Base-by-base conservation (phyloP, 495 filamentous ascomycete genomes). In the Aspergillus diversus region DNA sequence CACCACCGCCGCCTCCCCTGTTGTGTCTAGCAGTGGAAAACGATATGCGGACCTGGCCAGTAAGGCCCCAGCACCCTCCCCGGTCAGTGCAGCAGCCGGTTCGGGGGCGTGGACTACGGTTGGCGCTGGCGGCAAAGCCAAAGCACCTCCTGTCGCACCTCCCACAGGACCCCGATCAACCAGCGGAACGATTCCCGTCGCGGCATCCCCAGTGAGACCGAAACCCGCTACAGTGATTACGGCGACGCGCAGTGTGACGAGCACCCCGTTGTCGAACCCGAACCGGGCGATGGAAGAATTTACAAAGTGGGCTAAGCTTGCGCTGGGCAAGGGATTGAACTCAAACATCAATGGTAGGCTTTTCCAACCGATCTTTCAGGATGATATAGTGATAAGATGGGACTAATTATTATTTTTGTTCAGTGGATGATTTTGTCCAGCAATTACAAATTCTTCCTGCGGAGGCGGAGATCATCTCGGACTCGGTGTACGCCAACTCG, bases 41-140 rank as follows among this genome's bases (percentile, higher is more conserved):
- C 87, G 95, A 16, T 99, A 99, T 77, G 96, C 95, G 7, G 93
- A 98, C 71, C 87, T 99, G 39, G 96, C 96, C 21, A 87, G 92
- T 78, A 97, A 97, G 78, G 78, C 76, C 21, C 73, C 81, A 27
- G 73, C 78, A n/a, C 71, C 75, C 55, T 66, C 73, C 50, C 72
- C 74, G 51, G 69, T 79, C 43, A 70, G 70, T 8, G 65, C 75
- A 31, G 66, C 71, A 16, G 66, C 73, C 7, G 48, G 76, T 5
- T 63, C 76, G 12, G 82, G 89, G 43, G 93, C 92, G 17, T 98
- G 96, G 96, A 94, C 92, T 35, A 98, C 93, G 0, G 95, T 98
- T 48, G 96, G 96, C n/a, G 92, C 93, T 13, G 86, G 92, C 60
- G 95, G 95, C 5, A 98, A 97, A 77, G 83, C 89, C 35, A 98